Evolutionary conservation across 2,329 filamentous ascomycete genomes (phyloP).

Genomic region (Hymenoscyphus occultus): DNA sequence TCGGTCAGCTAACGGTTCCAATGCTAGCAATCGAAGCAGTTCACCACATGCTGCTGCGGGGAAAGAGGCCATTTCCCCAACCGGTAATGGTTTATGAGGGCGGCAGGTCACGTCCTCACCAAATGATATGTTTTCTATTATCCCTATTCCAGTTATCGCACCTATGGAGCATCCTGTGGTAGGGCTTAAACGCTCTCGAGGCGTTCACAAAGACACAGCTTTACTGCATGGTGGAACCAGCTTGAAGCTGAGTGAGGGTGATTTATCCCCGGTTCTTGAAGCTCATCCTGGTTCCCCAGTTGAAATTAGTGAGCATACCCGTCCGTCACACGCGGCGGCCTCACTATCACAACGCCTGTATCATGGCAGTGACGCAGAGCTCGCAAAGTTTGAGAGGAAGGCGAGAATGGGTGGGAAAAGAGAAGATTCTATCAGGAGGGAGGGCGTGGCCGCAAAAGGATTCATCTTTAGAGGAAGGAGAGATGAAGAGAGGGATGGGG

Average conservation of each 20-base stretch:
- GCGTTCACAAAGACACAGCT: conserved; percentile 21
- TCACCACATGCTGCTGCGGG: conserved; percentile 34
- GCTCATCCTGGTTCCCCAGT: conserved; percentile 36
- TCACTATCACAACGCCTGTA: conserved; percentile 29
- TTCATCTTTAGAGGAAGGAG: conserved; percentile 13
- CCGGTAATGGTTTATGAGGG: conserved; percentile 51
- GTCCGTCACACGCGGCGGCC: conserved; percentile 28
- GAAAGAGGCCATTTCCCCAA: conserved; percentile 38
- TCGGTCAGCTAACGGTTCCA: conserved; percentile 45
- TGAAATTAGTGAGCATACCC: conserved; percentile 28
- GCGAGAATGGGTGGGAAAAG: conserved; percentile 24
- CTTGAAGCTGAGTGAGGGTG: conserved; percentile 33
- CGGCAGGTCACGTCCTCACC: conserved; percentile 55
- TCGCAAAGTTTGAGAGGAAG: conserved; percentile 26
- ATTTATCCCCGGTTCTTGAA: conserved; percentile 32
- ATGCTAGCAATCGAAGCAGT: conserved; percentile 39
- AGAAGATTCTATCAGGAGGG: conserved; percentile 32
- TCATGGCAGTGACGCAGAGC: conserved; percentile 27
- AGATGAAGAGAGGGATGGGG: conserved; percentile 14
- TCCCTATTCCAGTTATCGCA: conserved; percentile 29
- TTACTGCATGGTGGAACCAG: conserved; percentile 31
- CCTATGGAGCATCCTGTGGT: conserved; percentile 30
- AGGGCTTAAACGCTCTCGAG: conserved; percentile 24
- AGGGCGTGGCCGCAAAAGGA: conserved; percentile 36
- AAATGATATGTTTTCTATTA: conserved; percentile 35